Conservation (phyloP, 345 rosid genomes). For the Rhodamnia argentea region DNA sequence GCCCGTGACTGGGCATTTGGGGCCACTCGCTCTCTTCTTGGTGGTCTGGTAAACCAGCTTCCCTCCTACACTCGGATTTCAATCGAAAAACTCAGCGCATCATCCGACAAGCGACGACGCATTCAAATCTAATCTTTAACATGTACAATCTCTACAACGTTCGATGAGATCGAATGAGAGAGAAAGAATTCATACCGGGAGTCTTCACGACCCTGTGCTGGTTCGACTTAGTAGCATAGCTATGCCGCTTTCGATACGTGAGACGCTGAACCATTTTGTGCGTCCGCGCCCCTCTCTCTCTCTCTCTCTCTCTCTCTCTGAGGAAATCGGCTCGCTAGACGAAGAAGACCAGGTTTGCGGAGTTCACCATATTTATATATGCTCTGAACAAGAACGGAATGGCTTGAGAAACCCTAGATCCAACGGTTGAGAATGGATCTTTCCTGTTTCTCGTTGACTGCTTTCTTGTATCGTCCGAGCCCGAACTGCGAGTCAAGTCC, state of each 20-base stretch:
- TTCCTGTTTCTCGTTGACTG: background rate
- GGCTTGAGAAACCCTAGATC: background rate
- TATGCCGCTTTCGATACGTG: slow-evolving; percentile 4
- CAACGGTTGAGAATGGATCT: background rate
- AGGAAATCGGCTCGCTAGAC: background rate
- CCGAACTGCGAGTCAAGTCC: background rate
- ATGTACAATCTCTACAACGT: background rate
- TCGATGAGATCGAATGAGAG: background rate
- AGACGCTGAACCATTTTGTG: slow-evolving; percentile 1
- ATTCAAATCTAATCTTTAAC: background rate
- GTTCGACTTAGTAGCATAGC: slow-evolving; percentile 1
- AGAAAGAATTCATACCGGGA: background rate
- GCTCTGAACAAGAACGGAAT: background rate
- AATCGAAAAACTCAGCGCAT: background rate
- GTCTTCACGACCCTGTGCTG: slow-evolving; percentile 4
- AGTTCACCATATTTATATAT: background rate
- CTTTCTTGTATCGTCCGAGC: background rate
- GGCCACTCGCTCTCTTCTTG: background rate
- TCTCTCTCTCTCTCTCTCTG: background rate
- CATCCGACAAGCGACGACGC: background rate
- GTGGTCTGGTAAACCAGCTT: background rate
- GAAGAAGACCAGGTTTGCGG: fast-evolving
- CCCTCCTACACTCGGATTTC: background rate
- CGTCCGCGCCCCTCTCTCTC: background rate
- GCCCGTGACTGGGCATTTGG: background rate